Base-by-base conservation (phyloP, 2,329 filamentous ascomycete species). In the Fusarium proliferatum region DNA sequence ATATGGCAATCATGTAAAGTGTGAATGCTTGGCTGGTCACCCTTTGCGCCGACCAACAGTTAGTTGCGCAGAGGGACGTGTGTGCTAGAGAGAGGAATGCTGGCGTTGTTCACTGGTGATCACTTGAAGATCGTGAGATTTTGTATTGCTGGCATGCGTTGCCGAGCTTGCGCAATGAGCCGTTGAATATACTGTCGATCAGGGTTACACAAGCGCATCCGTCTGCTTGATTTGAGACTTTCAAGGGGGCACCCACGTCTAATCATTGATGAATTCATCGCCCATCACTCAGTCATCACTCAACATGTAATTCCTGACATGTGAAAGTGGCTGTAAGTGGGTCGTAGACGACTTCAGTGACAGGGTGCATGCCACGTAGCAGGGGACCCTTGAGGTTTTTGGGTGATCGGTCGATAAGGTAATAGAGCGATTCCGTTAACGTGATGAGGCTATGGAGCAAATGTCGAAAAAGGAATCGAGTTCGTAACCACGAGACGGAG, bases 281-380 rank as follows among this genome's bases (percentile, higher is more conserved):
- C 48, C 42, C 49, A 61, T 21, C 28, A 60, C 34, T 49, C 45
- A 39, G 36, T 28, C 43, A 53, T n/a, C 30, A 67, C 34, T 43
- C 45, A 43, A 41, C 43, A 12, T 48, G 30, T 13, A 56, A 53
- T 56, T 71, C 61, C 59, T 78, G 78, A 76, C 79, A 80, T 80
- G 79, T 80, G 79, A 80, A 78, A 76, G 79, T 79, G 79, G 78
- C 79, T 79, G 74, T 69, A 67, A 67, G 73, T 67, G 73, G 71
- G 30, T 41, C 62, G 39, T 51, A 41, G 62, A 57, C 58, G 52
- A 57, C 45, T 52, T 53, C 28, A 64, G 55, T 51, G 62, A 69
- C 74, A 74, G 69, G 71, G 71, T 63, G 67, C 72, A 69, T 74
- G 71, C 72, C 71, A 65, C 64, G 56, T 49, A 69, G 48, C 59